These are phyloP conservation scores for Triadica sebifera DNA, from an alignment of 345 rosid species.

Conservation along the genomic window DNA sequence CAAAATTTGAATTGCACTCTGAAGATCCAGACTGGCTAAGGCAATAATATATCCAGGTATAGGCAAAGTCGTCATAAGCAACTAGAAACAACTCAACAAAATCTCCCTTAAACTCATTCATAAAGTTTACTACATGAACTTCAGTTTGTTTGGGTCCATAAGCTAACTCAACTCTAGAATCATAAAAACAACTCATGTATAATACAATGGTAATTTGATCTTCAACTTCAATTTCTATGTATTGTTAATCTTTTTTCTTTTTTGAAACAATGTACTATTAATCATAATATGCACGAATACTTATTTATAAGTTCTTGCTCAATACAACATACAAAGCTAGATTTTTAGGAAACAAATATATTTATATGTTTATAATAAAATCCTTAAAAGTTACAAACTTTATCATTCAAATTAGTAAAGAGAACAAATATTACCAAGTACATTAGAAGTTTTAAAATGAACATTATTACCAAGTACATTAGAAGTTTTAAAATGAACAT, in stretches of 20 bases:
- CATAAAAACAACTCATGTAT: background rate
- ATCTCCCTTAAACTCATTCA: background rate
- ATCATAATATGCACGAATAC: background rate
- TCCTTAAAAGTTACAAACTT: background rate
- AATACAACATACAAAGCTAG: background rate
- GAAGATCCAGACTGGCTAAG: too few species aligned
- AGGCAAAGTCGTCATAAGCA: background rate
- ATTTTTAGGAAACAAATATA: background rate
- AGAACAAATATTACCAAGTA: background rate
- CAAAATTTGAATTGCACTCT: background rate
- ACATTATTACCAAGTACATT: too few species aligned
- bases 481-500: too few species aligned
- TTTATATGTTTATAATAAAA: background rate
- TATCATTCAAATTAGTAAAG: too few species aligned
- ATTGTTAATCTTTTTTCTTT: too few species aligned
- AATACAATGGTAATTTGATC: too few species aligned
- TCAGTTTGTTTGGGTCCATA: background rate
- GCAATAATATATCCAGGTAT: background rate
- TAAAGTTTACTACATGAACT: background rate
- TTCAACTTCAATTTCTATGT: too few species aligned
- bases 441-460: background rate
- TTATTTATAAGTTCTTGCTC: background rate
- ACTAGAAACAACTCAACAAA: background rate
- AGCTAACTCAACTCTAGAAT: background rate
- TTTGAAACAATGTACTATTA: too few species aligned